Percentiles rank a stretch among this genome's conserved stretches.
Conservation (phyloP, 495 filamentous ascomycete species). For the Aspergillus campestris region DNA sequence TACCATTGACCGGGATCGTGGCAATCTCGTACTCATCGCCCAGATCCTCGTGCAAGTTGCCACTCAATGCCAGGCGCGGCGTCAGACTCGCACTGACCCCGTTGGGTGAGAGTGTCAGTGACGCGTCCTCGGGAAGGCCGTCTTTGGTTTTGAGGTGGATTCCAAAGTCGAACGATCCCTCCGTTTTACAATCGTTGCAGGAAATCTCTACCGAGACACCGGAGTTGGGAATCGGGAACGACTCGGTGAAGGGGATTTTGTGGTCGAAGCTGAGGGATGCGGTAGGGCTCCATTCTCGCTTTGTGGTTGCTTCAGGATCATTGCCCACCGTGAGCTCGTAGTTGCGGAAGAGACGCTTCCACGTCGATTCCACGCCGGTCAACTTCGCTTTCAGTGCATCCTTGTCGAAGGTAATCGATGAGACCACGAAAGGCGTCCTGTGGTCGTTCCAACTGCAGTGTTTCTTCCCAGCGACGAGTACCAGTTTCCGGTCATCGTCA, state of each 20-base stretch:
- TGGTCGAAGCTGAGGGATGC: conserved; percentile 17
- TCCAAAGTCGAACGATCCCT: conserved; percentile 26
- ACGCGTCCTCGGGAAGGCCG: conserved; percentile 16
- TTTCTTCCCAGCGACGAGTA: conserved; percentile 28
- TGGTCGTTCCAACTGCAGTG: conserved; percentile 28
- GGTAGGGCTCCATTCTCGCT: not conserved
- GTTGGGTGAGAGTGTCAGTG: conserved; percentile 17
- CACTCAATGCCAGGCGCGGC: conserved; percentile 17
- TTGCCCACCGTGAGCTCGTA: conserved; percentile 27
- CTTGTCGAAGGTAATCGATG: conserved; percentile 23
- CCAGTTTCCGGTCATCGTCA: conserved; percentile 21
- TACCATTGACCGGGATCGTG: conserved; percentile 23
- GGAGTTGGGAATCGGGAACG: conserved; percentile 5
- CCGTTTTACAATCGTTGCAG: conserved; percentile 22
- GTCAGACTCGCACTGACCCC: conserved; percentile 19
- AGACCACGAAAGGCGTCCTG: conserved; percentile 25
- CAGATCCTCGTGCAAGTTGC: conserved; percentile 15
- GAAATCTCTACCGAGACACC: conserved; percentile 11
- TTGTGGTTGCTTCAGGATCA: not conserved
- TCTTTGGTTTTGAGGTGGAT: conserved; percentile 21
- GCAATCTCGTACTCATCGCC: conserved; percentile 15
- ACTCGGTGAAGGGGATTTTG: conserved; percentile 11
- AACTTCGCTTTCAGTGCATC: conserved; percentile 16
- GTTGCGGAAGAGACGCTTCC: conserved; percentile 22
- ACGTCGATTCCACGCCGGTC: conserved; percentile 15